Percentiles rank a stretch among this genome's conserved stretches.
phyloP scores from a whole-genome alignment of 2,329 filamentous ascomycete species.

The Pestalotiopsis fici region DNA sequence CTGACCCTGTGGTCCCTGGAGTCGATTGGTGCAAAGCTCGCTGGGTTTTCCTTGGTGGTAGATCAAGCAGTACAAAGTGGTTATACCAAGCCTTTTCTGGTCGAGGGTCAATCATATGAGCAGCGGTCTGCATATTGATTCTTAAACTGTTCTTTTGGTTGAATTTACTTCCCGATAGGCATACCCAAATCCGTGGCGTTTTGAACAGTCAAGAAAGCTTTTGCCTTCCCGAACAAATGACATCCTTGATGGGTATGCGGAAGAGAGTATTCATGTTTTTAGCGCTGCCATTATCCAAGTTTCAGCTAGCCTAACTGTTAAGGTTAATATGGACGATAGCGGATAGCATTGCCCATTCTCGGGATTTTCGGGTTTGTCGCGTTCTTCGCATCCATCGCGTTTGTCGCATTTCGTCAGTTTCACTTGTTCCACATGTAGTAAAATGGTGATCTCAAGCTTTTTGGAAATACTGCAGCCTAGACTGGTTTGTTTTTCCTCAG shows the following conservation, averaged over 20 bases:
- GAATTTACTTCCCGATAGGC: no score
- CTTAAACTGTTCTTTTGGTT: no score
- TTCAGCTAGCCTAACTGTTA: neutral
- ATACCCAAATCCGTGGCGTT: no score
- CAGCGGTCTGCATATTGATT: neutral
- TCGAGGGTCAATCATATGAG: conserved; percentile 24
- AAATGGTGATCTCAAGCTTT: no score
- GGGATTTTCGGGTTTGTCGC: neutral
- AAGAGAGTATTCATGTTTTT: no score
- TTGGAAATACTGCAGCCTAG: no score
- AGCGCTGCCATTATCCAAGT: no score
- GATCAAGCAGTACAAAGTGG: conserved; percentile 38
- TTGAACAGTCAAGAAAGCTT: no score
- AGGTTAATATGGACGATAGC: neutral
- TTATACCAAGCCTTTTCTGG: conserved; percentile 45
- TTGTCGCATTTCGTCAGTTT: neutral
- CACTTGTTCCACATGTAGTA: no score
- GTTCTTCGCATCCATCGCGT: neutral
- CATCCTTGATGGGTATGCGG: no score
- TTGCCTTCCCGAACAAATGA: no score
- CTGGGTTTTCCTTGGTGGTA: conserved; percentile 47
- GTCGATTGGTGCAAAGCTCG: conserved; percentile 55
- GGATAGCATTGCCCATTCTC: neutral
- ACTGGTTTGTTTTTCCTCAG: no score
- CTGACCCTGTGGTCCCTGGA: conserved; percentile 72